phyloP scores from a whole-genome alignment of 148 eudicot genomes.

The Rhododendron simsii region DNA sequence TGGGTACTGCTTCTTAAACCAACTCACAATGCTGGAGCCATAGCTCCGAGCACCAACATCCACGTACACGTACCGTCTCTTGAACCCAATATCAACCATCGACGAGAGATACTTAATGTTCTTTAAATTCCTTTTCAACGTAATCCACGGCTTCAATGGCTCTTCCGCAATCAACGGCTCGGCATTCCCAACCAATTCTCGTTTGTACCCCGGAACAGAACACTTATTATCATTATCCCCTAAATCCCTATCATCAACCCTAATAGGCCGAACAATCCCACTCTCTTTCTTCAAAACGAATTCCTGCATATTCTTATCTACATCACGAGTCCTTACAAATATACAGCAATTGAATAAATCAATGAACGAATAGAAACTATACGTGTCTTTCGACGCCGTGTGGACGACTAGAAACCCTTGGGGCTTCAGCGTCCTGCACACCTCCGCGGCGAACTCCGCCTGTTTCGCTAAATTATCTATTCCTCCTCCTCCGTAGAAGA shows the following conservation, averaged over 20 bases:
- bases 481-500: slow-evolving; percentile 46
- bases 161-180: slow-evolving; percentile 71
- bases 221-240: slow-evolving; percentile 28
- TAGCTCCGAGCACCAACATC: slow-evolving; percentile 96
- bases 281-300: slow-evolving; percentile 61
- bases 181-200: slow-evolving; percentile 47
- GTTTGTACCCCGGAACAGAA: slow-evolving; percentile 66
- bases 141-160: slow-evolving; percentile 88
- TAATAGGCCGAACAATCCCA: neutral
- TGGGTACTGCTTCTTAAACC: slow-evolving; percentile 94
- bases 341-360: slow-evolving; percentile 69
- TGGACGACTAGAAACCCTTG: slow-evolving; percentile 84
- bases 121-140: slow-evolving; percentile 69
- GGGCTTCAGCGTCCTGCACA: slow-evolving; percentile 59
- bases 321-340: slow-evolving; percentile 50
- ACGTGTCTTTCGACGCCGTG: slow-evolving; percentile 61
- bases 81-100: slow-evolving; percentile 80
- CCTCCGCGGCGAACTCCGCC: slow-evolving; percentile 41
- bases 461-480: slow-evolving; percentile 31
- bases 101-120: slow-evolving; percentile 70
- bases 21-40: slow-evolving; percentile 93
- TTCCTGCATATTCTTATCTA: slow-evolving; percentile 53
- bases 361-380: slow-evolving; percentile 84
- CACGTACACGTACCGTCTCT: slow-evolving; percentile 67
- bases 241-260: neutral